Conservation (phyloP, 2,329 filamentous ascomycete species). For the Talaromyces sp. region DNA sequence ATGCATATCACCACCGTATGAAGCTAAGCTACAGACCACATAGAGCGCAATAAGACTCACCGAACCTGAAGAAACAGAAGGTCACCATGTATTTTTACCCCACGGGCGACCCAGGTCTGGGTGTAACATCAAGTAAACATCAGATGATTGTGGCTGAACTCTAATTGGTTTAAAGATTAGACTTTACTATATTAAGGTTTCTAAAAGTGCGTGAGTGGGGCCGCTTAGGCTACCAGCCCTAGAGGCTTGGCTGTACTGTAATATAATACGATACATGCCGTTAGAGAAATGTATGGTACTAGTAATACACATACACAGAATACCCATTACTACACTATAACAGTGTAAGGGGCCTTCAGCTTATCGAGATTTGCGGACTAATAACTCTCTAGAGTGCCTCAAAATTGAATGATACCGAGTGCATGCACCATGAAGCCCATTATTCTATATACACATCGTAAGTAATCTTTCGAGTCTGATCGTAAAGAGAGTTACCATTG, state of each 20-base stretch:
- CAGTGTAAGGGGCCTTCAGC: not conserved
- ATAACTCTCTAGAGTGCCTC: not conserved
- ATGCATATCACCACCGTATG: not conserved
- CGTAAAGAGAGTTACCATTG: not conserved
- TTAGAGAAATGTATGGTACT: not conserved
- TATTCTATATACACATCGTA: conserved; percentile 8
- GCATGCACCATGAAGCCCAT: conserved; percentile 1
- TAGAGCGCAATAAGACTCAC: not conserved
- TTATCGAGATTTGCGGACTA: not conserved
- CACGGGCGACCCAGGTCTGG: not conserved
- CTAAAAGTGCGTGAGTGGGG: not conserved
- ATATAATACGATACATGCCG: not conserved
- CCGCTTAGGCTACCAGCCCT: not conserved
- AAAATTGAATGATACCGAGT: not conserved
- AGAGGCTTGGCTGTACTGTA: not conserved
- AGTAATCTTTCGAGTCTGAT: not conserved
- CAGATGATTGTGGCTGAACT: not conserved
- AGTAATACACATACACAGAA: not conserved
- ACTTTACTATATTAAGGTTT: not conserved
- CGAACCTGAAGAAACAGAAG: not conserved
- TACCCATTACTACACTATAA: not conserved
- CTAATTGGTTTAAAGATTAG: not conserved
- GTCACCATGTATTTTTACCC: not conserved
- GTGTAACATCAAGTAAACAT: conserved; percentile 2
- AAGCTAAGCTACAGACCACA: not conserved